These are phyloP conservation scores for Kwoniella bestiolae DNA, from an alignment of 768 basidiomycete species.

Conservation along the genomic window DNA sequence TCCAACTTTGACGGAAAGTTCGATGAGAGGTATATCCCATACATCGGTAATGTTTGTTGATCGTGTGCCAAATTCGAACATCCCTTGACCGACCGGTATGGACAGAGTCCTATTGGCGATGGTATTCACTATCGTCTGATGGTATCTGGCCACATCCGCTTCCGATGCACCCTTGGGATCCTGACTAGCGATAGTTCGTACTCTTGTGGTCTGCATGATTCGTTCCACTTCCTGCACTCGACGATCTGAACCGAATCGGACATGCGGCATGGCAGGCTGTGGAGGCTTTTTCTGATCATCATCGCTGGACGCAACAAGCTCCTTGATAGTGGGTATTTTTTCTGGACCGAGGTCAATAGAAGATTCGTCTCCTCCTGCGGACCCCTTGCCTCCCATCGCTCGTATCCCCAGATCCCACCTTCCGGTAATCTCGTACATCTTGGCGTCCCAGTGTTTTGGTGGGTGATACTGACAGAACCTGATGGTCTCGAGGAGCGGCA, in stretches of 20 bases:
- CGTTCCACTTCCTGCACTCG: conserved; percentile 88
- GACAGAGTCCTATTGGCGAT: conserved; percentile 88
- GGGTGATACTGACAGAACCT: conserved; percentile 80
- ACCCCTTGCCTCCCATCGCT: not conserved
- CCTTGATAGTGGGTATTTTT: conserved; percentile 25
- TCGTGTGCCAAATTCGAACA: conserved; percentile 89
- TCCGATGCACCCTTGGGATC: conserved; percentile 82
- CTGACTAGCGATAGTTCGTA: conserved; percentile 67
- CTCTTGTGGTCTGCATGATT: conserved; percentile 79
- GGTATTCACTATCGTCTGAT: conserved; percentile 77
- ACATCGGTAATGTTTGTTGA: conserved; percentile 65
- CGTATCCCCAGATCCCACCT: conserved; percentile 73
- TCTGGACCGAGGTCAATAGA: not conserved
- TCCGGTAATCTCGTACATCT: conserved; percentile 71
- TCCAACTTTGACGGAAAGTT: conserved; percentile 54
- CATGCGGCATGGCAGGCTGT: conserved; percentile 65
- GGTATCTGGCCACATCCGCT: conserved; percentile 81
- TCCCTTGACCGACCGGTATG: conserved; percentile 82
- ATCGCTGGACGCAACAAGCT: conserved; percentile 59
- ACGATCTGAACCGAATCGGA: conserved; percentile 87
- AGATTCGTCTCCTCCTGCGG: conserved; percentile 2
- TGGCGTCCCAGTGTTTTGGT: conserved; percentile 72
- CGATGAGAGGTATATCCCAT: conserved; percentile 53
- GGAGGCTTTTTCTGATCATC: not conserved
- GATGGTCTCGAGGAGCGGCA: conserved; percentile 83